These are phyloP conservation scores for Cerioporus squamosus DNA, from an alignment of 1,284 basidiomycete genomes.

Conservation along the genomic window DNA sequence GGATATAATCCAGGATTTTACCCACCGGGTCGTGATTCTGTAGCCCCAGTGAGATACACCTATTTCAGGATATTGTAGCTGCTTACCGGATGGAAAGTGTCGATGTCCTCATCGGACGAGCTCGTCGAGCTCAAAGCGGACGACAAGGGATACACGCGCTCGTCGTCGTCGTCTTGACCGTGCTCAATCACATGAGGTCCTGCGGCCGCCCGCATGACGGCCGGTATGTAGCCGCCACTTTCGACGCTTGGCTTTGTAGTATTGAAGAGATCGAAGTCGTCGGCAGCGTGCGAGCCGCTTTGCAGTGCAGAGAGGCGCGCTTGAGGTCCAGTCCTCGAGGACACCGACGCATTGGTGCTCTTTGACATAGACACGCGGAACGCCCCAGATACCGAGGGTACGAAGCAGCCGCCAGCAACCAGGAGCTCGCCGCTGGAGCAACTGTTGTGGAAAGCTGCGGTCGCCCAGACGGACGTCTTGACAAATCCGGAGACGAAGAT, in stretches of 20 bases:
- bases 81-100: too few species aligned
- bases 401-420: not conserved
- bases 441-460: conserved; percentile 9
- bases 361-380: not conserved
- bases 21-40: too few species aligned
- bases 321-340: not conserved
- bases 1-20: too few species aligned
- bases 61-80: too few species aligned
- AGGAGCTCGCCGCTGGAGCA: conserved; percentile 1
- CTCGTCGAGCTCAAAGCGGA: too few species aligned
- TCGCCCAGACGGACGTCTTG: conserved; percentile 22
- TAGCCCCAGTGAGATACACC: too few species aligned
- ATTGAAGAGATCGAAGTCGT: conserved; percentile 1
- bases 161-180: not conserved
- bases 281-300: not conserved
- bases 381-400: not conserved
- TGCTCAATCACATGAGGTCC: not conserved
- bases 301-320: not conserved
- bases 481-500: conserved; percentile 21
- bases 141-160: too few species aligned
- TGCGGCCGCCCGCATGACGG: not conserved
- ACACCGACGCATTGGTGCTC: not conserved
- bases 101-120: too few species aligned
- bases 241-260: conserved; percentile 8
- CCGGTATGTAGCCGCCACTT: not conserved